phyloP scores from a whole-genome alignment of 768 basidiomycete species.

The Boletus rubescentipes region DNA sequence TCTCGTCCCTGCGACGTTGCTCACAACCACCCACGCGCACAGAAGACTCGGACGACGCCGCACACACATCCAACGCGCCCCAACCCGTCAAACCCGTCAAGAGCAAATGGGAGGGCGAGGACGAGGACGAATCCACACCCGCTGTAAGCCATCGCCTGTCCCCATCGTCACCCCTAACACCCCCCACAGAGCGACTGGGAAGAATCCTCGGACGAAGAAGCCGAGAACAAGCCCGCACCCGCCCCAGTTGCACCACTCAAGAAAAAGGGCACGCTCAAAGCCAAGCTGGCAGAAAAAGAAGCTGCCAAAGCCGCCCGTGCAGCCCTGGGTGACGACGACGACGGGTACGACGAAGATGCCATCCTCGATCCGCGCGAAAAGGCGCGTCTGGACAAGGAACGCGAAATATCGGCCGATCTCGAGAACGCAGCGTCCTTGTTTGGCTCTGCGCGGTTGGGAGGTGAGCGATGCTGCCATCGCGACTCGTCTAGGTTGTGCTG shows the following conservation, averaged over 20 bases:
- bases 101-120: constrained; percentile 88
- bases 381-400: constrained; percentile 72
- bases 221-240: constrained; percentile 49
- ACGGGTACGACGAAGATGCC: constrained; percentile 66
- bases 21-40: constrained; percentile 23
- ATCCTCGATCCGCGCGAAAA: constrained; percentile 81
- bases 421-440: constrained; percentile 80
- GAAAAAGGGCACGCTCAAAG: constrained; percentile 92
- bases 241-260: constrained; percentile 66
- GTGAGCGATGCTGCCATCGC: constrained; percentile 37
- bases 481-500: not conserved
- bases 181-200: constrained; percentile 91
- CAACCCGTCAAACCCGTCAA: constrained; percentile 36
- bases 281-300: constrained; percentile 91
- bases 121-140: constrained; percentile 78
- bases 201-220: constrained; percentile 73
- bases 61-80: constrained; percentile 21
- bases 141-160: constrained; percentile 52
- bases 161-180: constrained; percentile 5
- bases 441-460: constrained; percentile 65
- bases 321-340: constrained; percentile 39
- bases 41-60: constrained; percentile 40
- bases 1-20: constrained; percentile 5
- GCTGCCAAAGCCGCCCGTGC: constrained; percentile 59
- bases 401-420: constrained; percentile 85